These are phyloP conservation scores for Neurospora sublineolata DNA, from an alignment of 495 filamentous ascomycete species.

Conservation along the genomic window DNA sequence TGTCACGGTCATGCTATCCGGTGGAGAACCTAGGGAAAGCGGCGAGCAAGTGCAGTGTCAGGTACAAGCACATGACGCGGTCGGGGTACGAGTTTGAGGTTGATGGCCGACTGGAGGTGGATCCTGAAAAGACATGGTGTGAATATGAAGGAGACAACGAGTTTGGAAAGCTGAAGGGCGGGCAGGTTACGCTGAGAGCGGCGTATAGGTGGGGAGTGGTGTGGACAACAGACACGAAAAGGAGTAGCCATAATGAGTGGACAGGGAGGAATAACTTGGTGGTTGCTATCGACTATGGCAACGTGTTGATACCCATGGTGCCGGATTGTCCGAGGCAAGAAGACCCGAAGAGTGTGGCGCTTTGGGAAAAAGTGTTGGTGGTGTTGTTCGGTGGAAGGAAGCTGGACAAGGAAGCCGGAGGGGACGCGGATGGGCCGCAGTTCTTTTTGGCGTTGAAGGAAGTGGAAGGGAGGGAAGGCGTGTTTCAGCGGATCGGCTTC, in stretches of 20 bases:
- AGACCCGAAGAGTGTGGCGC: conserved; percentile 4
- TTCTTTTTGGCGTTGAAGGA: conserved; percentile 5
- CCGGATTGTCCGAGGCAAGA: conserved; percentile 2
- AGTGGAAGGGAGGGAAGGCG: neutral
- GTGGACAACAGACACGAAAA: neutral
- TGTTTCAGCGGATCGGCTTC: conserved; percentile 4
- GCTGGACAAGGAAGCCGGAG: neutral
- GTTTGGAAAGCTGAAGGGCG: neutral
- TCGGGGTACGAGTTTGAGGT: neutral
- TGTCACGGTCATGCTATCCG: conserved; percentile 2
- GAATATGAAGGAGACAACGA: conserved; percentile 2
- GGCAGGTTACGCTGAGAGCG: conserved; percentile 3
- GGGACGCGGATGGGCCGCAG: neutral
- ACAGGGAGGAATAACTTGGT: neutral
- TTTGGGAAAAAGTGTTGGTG: conserved; percentile 1
- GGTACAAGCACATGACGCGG: conserved; percentile 7
- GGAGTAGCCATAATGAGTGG: neutral
- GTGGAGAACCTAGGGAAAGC: neutral
- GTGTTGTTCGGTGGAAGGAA: conserved; percentile 6
- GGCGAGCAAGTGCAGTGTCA: neutral
- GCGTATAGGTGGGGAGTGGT: conserved; percentile 1
- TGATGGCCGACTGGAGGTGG: conserved; percentile 1
- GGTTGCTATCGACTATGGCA: neutral
- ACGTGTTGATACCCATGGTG: neutral
- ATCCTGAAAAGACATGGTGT: conserved; percentile 5